Evolutionary conservation across 2,329 filamentous ascomycete genomes (phyloP).

Genomic region (Chalaropsis thielavioides): DNA sequence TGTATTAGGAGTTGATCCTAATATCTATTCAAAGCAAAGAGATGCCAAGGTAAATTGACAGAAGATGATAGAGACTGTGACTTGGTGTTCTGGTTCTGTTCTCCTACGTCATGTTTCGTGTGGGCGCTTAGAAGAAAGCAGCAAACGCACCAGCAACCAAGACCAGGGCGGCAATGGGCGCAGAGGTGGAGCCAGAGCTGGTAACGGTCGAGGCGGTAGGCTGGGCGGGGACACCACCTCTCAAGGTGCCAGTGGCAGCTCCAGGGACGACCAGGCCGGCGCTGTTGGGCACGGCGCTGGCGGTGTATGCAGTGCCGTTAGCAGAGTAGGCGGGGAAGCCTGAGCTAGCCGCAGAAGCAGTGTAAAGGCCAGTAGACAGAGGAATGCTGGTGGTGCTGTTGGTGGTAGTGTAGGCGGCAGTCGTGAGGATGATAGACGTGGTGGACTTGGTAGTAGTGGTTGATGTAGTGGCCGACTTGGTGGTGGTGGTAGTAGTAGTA

Average conservation of each 20-base stretch:
- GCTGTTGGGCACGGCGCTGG: conserved; percentile 5
- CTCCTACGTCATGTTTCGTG: neutral
- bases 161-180: conserved; percentile 14
- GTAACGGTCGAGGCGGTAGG: conserved; percentile 1
- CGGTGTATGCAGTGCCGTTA: conserved; percentile 15
- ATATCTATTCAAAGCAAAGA: neutral
- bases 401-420: conserved; percentile 8
- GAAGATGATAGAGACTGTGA: neutral
- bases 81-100: neutral
- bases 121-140: conserved; percentile 16
- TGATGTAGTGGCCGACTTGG: conserved; percentile 19
- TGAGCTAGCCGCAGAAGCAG: conserved; percentile 2
- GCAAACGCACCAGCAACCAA: conserved; percentile 18
- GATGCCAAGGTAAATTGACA: neutral
- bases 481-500: conserved; percentile 22
- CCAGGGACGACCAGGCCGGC: neutral
- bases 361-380: conserved; percentile 11
- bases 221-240: conserved; percentile 7
- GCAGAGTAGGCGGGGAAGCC: conserved; percentile 1
- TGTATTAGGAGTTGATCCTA: neutral
- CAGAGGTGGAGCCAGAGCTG: conserved; percentile 11
- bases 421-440: conserved; percentile 10
- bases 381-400: conserved; percentile 11
- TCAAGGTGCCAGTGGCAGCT: neutral
- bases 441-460: conserved; percentile 22